Base-by-base conservation (phyloP, 768 basidiomycete genomes). In the Rhizopogon vinicolor region DNA sequence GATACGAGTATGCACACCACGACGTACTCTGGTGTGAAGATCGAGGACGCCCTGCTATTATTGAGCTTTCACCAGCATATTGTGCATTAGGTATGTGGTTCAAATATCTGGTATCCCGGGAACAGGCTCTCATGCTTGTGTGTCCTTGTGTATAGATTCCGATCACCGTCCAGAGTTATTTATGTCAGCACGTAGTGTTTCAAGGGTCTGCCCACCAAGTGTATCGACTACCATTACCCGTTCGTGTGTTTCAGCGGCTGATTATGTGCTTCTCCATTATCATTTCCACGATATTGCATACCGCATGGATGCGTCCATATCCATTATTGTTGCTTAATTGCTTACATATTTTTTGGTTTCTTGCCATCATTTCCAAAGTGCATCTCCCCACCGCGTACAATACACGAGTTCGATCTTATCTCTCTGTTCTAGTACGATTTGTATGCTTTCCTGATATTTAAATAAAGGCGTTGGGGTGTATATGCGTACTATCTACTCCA, bases 1-100 rank as follows among this genome's bases (percentile, higher is more conserved):
- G 68, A 46, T 10, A 22, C 60, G 16, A 50, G 68, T 51, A 48
- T 64, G 63, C 61, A 59, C 45, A 63, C 72, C 12, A 54, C 61
- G 46, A 69, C 63, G 42, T 77, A 69, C 57, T 78, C 76, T 55
- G 83, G 83, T 46, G 81, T 87, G 58, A 83, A 77, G 63, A 75
- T 88, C 51, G 89, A 90, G 68, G 89, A 91, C 62, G 89, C 89
- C 4, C 70, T 88, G 33, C 70, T 91, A 41, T 74, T 91, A 51
- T 76, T 91, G 59, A 83, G 82, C 67, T 91, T 91, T 74, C 84
- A 87, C 63, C 82, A 85, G 44, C 82, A 85, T 61, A 75, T 77
- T 59, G 79, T 81, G 60, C 83, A 80, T 57, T 84, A 73, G 75
- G 45, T 58, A 28, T 62, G 48, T 14, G 48, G 14, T 49, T 1